Base-by-base conservation (phyloP, 2,329 filamentous ascomycete genomes). In the Myriosclerotinia curreyana region DNA sequence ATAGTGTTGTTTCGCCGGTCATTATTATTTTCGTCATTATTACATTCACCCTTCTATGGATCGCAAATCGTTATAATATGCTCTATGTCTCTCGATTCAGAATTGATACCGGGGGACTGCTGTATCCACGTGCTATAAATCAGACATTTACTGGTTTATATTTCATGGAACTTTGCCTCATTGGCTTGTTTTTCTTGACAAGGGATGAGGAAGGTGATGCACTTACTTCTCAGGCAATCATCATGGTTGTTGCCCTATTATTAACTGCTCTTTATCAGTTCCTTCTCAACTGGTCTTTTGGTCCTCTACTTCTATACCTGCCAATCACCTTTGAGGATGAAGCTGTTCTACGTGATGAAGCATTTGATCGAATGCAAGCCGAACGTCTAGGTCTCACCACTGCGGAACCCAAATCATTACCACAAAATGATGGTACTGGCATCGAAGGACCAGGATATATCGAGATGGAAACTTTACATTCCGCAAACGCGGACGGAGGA, bases 291-390 rank as follows among this genome's bases (percentile, higher is more conserved):
- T 79, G 81, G 62, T 90, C 92, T 0, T 98, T 99, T 70, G 85
- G 85, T 0, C 94, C 95, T 3, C 82, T 99, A 12, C 88, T 96
- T 74, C 86, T 89, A 48, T 96, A 96, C 72, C 80, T 99, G 4
- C 95, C 95, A 0, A 96, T 98, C 68, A 98, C 94, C 0, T 86
- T 98, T 63, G 95, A 99, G 75, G 95, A 98, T 68, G 94, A 97
- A 73, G 95, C 95, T 3, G 91, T 95, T 0, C 79, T 91, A n/a
- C 88, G 94, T 8, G 95, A 99, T 70, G 86, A 94, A 72, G 91
- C 90, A 48, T 99, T 98, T 74, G 88, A 92, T 70, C 82, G 89
- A 54, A 88, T 88, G 4, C 92, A 96, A 74, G 86, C 88, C 64
- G 81, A 81, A 28, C 87, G 89, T 11, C 83, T 93, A 64, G 87